phyloP scores from a whole-genome alignment of 2,329 filamentous ascomycete species.

The Aspergillus udagawae region DNA sequence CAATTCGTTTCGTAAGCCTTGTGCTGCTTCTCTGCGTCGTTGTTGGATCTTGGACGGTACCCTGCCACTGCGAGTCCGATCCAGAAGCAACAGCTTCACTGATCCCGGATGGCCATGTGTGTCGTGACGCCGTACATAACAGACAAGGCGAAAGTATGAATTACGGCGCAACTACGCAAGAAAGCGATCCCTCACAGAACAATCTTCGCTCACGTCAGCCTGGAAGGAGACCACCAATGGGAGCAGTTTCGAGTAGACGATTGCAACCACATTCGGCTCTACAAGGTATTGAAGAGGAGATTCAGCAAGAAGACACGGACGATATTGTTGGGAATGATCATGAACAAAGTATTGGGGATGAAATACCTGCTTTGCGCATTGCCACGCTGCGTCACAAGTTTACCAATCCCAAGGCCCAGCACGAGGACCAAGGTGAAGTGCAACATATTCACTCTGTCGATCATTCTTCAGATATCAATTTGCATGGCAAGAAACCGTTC shows the following conservation, averaged over 20 bases:
- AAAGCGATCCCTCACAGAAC: background rate
- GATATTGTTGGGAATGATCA: background rate
- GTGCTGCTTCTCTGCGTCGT: background rate
- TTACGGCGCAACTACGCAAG: background rate
- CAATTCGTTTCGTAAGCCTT: background rate
- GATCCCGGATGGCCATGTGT: background rate
- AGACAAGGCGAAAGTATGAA: background rate
- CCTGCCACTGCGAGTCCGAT: background rate
- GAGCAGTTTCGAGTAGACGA: background rate
- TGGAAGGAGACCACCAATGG: background rate
- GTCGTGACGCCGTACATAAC: background rate
- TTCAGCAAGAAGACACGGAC: background rate
- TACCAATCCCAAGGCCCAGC: background rate
- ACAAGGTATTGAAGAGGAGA: background rate
- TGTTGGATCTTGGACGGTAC: background rate
- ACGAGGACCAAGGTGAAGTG: background rate
- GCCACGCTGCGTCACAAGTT: background rate
- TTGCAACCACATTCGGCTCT: background rate
- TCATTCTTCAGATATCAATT: background rate
- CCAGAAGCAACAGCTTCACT: background rate
- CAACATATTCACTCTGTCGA: background rate
- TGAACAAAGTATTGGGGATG: background rate
- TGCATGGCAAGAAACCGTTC: background rate
- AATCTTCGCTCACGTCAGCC: background rate
- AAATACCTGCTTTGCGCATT: background rate